Base-by-base conservation (phyloP, 2,329 filamentous ascomycete species). In the Pestalotiopsis sp. region DNA sequence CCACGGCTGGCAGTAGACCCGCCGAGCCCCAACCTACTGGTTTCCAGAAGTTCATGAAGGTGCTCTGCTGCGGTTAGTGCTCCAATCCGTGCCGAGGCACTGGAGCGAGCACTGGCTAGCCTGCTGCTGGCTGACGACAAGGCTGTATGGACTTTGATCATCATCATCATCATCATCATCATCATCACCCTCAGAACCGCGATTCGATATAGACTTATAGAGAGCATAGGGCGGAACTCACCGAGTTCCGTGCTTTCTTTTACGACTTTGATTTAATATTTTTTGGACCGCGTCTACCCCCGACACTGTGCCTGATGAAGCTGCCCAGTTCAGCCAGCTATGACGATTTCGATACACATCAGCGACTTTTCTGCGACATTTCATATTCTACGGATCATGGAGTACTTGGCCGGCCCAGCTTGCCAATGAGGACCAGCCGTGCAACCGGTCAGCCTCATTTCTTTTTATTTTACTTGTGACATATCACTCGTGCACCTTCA, bases 31-130 rank as follows among this genome's bases (percentile, higher is more conserved):
- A 95, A 79, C 92, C 90, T 60, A 92, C 91, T 69, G 93, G 94
- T 72, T 91, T 95, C 84, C 93, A 97, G 84, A 98, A 98, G 86
- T 86, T 98, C 79, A 92, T 95, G 88, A 97, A 96, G 86, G 89
- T 90, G 70, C 85, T 98, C 69, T 98, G 95, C 89, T 98, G 95
- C 83, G 93, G 93, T 88, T 89, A 86, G 84, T 80, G 70, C 27
- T 62, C 25, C 25, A 14, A 12, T 11, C 3, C 9, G 17, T 27
- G 27, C 31, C 59, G 27, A 62, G 31, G 59, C 27, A 62, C 31
- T 62, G 59, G 20, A 62, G 59, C 27, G 20, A 62, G 59, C 27
- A 36, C 27, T 62, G 59, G 59, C 27, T 62, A 39, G 36, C 23
- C 9, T 23, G 23, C 31, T 17, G 20, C 11, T 61, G 11, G 23